phyloP scores from a whole-genome alignment of 306 rosid genomes.

The Prunus salicina region DNA sequence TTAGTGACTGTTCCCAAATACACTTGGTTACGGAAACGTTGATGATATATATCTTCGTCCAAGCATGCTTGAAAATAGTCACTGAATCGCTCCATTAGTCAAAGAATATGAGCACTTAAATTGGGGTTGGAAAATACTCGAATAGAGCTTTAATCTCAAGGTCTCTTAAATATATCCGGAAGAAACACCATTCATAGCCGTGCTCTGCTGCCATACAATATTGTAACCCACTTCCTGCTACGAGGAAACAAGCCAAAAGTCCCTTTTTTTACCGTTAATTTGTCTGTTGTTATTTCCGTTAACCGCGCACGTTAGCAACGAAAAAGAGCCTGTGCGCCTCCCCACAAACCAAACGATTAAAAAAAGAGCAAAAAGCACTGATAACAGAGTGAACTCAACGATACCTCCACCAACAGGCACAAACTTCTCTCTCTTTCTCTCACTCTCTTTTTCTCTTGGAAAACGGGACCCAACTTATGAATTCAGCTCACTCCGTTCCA shows the following conservation, averaged over 20 bases:
- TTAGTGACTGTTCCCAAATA: too few relatives aligned
- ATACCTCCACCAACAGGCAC: conserved; percentile 20
- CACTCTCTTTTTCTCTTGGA: neutral
- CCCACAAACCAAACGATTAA: conserved; percentile 8
- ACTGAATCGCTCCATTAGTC: too few relatives aligned
- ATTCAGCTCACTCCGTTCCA: conserved; percentile 6
- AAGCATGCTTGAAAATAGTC: too few relatives aligned
- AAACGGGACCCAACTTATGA: neutral
- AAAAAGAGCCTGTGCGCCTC: conserved; percentile 22
- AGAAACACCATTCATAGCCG: neutral
- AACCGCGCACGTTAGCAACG: conserved; percentile 24
- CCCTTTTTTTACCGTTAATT: conserved; percentile 31
- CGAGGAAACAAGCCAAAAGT: neutral
- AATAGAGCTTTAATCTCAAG: too few relatives aligned
- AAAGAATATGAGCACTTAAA: too few relatives aligned
- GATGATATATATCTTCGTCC: too few relatives aligned
- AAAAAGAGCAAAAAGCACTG: neutral
- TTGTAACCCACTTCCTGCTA: neutral
- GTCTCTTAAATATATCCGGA: too few relatives aligned
- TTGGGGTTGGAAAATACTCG: too few relatives aligned
- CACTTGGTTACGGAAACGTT: too few relatives aligned
- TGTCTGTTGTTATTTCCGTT: conserved; percentile 36
- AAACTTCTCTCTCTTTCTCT: neutral
- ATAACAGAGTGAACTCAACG: conserved; percentile 19
- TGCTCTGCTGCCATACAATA: neutral